Base-by-base conservation (phyloP, 2,329 filamentous ascomycete genomes). In the Alternaria sp. region DNA sequence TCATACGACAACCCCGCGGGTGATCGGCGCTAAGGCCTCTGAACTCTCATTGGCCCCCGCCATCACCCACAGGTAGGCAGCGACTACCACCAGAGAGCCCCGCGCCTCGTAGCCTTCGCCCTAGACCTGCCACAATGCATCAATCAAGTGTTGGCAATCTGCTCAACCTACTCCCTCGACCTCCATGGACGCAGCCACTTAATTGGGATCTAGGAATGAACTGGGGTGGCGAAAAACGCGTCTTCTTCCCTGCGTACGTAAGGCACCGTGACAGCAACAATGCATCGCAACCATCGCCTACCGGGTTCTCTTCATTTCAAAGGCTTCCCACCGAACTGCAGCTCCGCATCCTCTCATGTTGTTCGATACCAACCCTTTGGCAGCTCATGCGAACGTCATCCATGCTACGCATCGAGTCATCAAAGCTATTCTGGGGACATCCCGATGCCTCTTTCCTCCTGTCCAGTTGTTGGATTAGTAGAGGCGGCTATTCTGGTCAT, bases 341-440 rank as follows among this genome's bases (percentile, higher is more conserved):
- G 53, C 28, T 68, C 12, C 65, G 49, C 9, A 59, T 71, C 21
- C 59, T 69, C 15, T 21, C 44, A 9, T 59, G 65, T 21, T 71
- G 68, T 49, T 59, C 62, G 43, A 43, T 54, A n/a, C 19, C 46
- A 32, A 69, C 61, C 5, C 65, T 71, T 45, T 71, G 59, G 50
- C 67, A 67, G 57, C 30, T 69, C 6, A 71, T 71, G 67, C 61
- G 47, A 6, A 36, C 47, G 9, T 67, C 66, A 11, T 61, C 62
- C 17, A 26, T 26, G 12, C 58, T 67, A 28, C 68, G 67, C 25
- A 65, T 36, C n/a, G 68, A 71, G 60, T 67, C 68, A 9, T 43
- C 58, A 10, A 71, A 71, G 52, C 63, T 67, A 3, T 71, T 69
- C 25, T 71, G 67, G 68, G 59, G 54, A 17, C 15, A 63, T 36